Evolutionary conservation across 192 early-diverging fungal species (phyloP), one percentile per base, ranked within the genome.

Genomic region (Umbelopsis ramanniana): DNA sequence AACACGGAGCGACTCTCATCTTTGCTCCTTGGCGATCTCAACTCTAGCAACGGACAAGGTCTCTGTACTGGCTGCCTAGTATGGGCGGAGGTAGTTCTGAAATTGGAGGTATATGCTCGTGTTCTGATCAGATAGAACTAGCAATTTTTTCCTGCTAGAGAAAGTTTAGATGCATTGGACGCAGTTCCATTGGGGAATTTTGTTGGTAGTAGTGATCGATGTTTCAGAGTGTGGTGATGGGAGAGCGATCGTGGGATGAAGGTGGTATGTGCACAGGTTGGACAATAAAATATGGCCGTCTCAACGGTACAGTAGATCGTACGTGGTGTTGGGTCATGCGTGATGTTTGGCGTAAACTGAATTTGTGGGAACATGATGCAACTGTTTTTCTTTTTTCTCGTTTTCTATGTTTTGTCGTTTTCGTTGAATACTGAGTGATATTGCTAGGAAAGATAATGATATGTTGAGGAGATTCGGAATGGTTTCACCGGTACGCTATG

Each of bases 1-100:
- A 82, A 46, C 57, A 89, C 85, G 0, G 68, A 60, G 14, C 71
- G 52, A 33, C 80, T 24, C 15, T 78, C 72, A 10, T 57, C 37
- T 4, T 17, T 48, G 53, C 63, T 77, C 47, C 54, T 17, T 72
- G 75, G 0, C 47, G n/a, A 21, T 6, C 66, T 1, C 76, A 72
- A 73, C 0, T 74, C 66, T 7, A 50, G 17, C 8, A 79, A 60
- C 26, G n/a, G n/a, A n/a, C n/a, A n/a, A n/a, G n/a, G n/a, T n/a
- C n/a, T n/a, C n/a, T n/a, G n/a, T n/a, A n/a, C n/a, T n/a, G n/a
- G n/a, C n/a, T n/a, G n/a, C n/a, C n/a, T n/a, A n/a, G n/a, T n/a
- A n/a, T n/a, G n/a, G n/a, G n/a, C n/a, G n/a, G n/a, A n/a, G n/a
- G n/a, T n/a, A n/a, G n/a, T n/a, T n/a, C n/a, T n/a, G n/a, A n/a